phyloP scores from a whole-genome alignment of 306 rosid species.

The Castanea crenata region DNA sequence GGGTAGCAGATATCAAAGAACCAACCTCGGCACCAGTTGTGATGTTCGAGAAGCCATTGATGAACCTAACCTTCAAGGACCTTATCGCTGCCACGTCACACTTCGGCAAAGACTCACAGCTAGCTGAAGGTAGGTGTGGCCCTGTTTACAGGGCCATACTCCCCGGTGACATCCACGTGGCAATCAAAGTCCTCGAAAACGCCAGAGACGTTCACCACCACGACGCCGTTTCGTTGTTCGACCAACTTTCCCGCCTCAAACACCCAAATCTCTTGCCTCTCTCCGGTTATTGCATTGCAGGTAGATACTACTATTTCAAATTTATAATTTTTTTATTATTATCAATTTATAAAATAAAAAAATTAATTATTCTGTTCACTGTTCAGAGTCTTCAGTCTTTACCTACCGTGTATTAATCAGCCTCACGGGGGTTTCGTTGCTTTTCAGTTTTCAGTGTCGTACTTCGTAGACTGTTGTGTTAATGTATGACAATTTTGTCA shows the following conservation, averaged over 20 bases:
- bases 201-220: slow-evolving; percentile 55
- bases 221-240: slow-evolving; percentile 61
- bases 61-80: slow-evolving; percentile 74
- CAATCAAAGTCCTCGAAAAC: slow-evolving; percentile 77
- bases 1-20: slow-evolving; percentile 86
- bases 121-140: slow-evolving; percentile 88
- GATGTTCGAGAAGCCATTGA: slow-evolving; percentile 93
- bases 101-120: slow-evolving; percentile 90
- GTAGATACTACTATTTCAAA: slow-evolving; percentile 29
- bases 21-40: slow-evolving; percentile 85
- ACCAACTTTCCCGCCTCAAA: slow-evolving; percentile 54
- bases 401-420: slow-evolving; percentile 37
- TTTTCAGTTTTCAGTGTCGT: slow-evolving; percentile 11
- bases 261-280: slow-evolving; percentile 85
- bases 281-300: slow-evolving; percentile 97
- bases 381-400: not conserved
- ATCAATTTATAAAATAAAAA: not conserved
- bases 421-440: slow-evolving; percentile 36
- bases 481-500: slow-evolving; percentile 4
- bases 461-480: slow-evolving; percentile 19
- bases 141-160: slow-evolving; percentile 87
- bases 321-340: slow-evolving; percentile 1
- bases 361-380: no score
- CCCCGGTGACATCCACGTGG: slow-evolving; percentile 92
- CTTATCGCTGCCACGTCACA: slow-evolving; percentile 91